Conservation (phyloP, 2,329 filamentous ascomycete species). For the Colletotrichum destructivum region DNA sequence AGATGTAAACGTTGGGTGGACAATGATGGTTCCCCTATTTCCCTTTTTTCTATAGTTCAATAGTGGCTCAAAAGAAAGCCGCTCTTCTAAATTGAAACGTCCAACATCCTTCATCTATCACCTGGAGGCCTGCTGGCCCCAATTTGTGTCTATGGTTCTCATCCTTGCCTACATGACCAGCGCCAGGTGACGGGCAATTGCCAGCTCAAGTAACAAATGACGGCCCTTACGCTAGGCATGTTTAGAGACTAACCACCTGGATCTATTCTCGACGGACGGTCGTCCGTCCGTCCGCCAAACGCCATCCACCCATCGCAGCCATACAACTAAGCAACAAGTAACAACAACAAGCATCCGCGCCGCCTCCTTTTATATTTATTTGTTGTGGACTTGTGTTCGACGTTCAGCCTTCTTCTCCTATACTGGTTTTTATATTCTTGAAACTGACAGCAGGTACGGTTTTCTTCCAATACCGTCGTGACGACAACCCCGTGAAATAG, state of each 20-base stretch:
- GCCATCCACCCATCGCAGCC: not conserved
- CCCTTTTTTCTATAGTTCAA: constrained; percentile 18
- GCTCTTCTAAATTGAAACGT: constrained; percentile 25
- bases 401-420: not conserved
- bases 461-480: not conserved
- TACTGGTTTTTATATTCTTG: not conserved
- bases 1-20: constrained; percentile 2
- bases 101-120: not conserved
- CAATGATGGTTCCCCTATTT: constrained; percentile 26
- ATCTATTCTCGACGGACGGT: not conserved
- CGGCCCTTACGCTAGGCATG: too few relatives aligned
- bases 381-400: too few relatives aligned
- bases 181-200: not conserved
- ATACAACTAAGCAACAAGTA: not conserved
- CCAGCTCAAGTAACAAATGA: too few relatives aligned
- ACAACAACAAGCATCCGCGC: not conserved
- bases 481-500: not conserved
- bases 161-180: not conserved
- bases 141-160: too few relatives aligned
- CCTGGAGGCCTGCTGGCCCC: not conserved
- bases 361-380: not conserved
- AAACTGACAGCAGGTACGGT: not conserved
- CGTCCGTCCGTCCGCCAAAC: not conserved
- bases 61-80: constrained; percentile 22
- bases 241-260: too few relatives aligned